Base-by-base conservation (phyloP, 495 filamentous ascomycete genomes). In the Venustampulla echinocandica region DNA sequence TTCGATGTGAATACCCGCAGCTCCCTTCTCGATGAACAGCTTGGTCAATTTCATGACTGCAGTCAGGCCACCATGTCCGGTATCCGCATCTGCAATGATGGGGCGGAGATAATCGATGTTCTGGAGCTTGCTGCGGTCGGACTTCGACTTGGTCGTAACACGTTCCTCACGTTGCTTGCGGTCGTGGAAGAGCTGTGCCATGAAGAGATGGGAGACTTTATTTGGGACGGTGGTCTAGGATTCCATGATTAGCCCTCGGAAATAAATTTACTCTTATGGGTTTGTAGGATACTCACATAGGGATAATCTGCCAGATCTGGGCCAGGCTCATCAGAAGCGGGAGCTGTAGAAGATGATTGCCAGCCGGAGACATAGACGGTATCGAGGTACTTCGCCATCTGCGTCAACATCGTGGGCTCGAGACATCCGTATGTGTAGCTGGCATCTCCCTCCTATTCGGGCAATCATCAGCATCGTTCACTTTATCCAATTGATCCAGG, bases 41-140 rank as follows among this genome's bases (percentile, higher is more conserved):
- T 95, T 95, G 42, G 92, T 98, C 43, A 98, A 79, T 75, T 98
- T 98, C 93, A 98, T 96, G 56, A 96, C 81, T 27, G 92, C 92
- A 11, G 93, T 98, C 49, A 98, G 73, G 59, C 92, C 92, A 55
- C 92, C 92, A 67, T 98, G 92, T 51, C 92, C 92, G 10, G 92
- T 98, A 60, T 98, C 92, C 27, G 92, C 92, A 69, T 98, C 92
- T 37, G 92, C 92, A 58, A 98, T 82, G 64, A 98, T 93, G 52
- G 92, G 92, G 10, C 92, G 82, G 17, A 98, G 82, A 69, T 89
- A 98, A 69, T 98, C 92, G 55, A 85, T 75, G 62, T 92, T 90
- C 50, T 84, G 76, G 40, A 94, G 70, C 34, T 77, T 85, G 54
- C 64, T 59, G 25, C 92, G 85, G 59, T 87, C 70, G 15, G 76